These are phyloP conservation scores for Paraconiothyrium sp. DNA, from an alignment of 2,329 filamentous ascomycete genomes.

Conservation along the genomic window DNA sequence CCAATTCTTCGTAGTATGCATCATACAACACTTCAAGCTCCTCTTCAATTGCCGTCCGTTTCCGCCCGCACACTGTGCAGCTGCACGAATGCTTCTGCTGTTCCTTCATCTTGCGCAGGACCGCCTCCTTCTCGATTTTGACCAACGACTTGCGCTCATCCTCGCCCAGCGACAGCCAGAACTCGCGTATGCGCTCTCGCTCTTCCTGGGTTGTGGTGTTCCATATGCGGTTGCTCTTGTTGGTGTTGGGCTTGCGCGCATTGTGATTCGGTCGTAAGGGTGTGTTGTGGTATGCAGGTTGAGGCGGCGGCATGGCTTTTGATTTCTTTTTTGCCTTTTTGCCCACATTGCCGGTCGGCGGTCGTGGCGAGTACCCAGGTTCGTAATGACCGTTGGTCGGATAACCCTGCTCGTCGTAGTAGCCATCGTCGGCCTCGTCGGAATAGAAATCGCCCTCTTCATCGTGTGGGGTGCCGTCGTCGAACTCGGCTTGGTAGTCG, in stretches of 20 bases:
- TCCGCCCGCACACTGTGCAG: conserved; percentile 95
- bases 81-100: conserved; percentile 99
- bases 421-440: conserved; percentile 46
- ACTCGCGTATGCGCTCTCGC: conserved; percentile 96
- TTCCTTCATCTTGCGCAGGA: conserved; percentile 99
- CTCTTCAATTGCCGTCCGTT: conserved; percentile 96
- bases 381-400: conserved; percentile 44
- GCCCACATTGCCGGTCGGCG: conserved; percentile 30
- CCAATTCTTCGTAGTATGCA: conserved; percentile 97
- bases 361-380: conserved; percentile 35
- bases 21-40: conserved; percentile 97
- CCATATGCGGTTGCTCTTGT: conserved; percentile 88
- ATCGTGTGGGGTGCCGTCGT: conserved; percentile 51
- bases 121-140: conserved; percentile 98
- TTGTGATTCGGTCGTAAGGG: conserved; percentile 48
- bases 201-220: conserved; percentile 95
- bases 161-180: conserved; percentile 94
- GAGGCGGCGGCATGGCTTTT: conserved; percentile 60
- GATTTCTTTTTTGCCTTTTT: conserved; percentile 75
- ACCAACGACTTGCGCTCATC: conserved; percentile 94
- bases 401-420: conserved; percentile 44
- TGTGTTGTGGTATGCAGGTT: conserved; percentile 42
- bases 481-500: conserved; percentile 55
- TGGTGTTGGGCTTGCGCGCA: conserved; percentile 51
- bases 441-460: conserved; percentile 51